Conservation (phyloP, 352 stramenopile genomes). For the Pythium diclinum region DNA sequence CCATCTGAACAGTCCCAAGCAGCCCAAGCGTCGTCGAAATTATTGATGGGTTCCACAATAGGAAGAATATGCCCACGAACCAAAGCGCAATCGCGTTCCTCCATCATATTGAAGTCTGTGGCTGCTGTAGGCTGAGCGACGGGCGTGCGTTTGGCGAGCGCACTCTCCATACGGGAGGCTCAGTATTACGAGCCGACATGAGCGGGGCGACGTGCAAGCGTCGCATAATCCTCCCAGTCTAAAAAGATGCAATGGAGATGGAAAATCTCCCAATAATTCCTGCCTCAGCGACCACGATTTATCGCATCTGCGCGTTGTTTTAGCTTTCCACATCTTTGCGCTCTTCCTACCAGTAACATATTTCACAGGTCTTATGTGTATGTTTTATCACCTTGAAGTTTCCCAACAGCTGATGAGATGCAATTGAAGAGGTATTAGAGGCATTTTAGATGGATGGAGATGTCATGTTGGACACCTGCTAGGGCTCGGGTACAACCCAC, state of each 20-base stretch:
- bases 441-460: background rate
- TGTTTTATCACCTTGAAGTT: background rate
- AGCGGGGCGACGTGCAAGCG: background rate
- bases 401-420: background rate
- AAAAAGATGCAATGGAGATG: background rate
- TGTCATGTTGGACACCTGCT: background rate
- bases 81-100: background rate
- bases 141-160: background rate
- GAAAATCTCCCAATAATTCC: background rate
- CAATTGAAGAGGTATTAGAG: background rate
- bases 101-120: background rate
- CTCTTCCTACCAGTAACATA: background rate
- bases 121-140: background rate
- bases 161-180: background rate
- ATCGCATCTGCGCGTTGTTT: background rate
- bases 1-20: constrained; percentile 1
- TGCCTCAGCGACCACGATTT: background rate
- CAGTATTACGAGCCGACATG: background rate
- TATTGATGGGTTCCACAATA: background rate
- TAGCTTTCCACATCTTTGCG: background rate
- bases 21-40: background rate
- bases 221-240: background rate
- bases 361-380: background rate
- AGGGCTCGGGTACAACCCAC: constrained; percentile 3
- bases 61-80: background rate